Evolutionary conservation across 2,329 filamentous ascomycete genomes (phyloP), one percentile per base, ranked within the genome.

Genomic region (Thielaviopsis ethacetica): DNA sequence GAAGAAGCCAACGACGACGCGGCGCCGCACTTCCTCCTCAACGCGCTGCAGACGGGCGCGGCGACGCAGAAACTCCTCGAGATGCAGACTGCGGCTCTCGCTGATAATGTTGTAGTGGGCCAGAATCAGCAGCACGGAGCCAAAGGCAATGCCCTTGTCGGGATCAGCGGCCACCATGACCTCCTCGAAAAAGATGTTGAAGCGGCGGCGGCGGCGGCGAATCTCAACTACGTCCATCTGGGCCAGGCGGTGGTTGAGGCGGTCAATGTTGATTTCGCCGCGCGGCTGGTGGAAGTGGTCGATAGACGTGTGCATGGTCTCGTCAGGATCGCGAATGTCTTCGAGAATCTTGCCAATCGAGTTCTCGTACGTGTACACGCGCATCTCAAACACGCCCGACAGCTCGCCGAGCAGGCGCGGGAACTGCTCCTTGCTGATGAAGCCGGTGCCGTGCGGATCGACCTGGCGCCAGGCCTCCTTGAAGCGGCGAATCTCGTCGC

Each of bases 31-130:
- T 64, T 93, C 89, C 71, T 98, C 91, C 66, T 98, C 89, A 1
- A 98, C 91, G 62, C 91, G 85, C 69, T 97, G 91, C 54, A 98
- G 77, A 57, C 91, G 83, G 34, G 91, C 89, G 62, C 91, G 84
- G 44, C 94, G 88, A 60, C 91, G 85, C 59, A 98, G 72, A 70
- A 95, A 98, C 68, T 98, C 93, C 67, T 98, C 93, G 2, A 98
- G 79, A 62, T 88, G 89, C 67, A 98, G 74, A 71, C 90, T 95
- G 76, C 96, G 96, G 74, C 86, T 96, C 71, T 98, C 93, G 65
- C 85, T 95, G 69, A 98, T 98, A 67, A 98, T 90, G 67, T 97
- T 98, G 77, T 98, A 95, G 71, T 98, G 93, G 38, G 94, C 91
- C 60, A 98, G 76, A 62, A 95, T 94, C 86, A 98, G 93, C 56